Percentiles rank a stretch among this genome's conserved stretches.
phyloP scores from a whole-genome alignment of 148 eudicot species.

The Heliamphora exappendiculata region DNA sequence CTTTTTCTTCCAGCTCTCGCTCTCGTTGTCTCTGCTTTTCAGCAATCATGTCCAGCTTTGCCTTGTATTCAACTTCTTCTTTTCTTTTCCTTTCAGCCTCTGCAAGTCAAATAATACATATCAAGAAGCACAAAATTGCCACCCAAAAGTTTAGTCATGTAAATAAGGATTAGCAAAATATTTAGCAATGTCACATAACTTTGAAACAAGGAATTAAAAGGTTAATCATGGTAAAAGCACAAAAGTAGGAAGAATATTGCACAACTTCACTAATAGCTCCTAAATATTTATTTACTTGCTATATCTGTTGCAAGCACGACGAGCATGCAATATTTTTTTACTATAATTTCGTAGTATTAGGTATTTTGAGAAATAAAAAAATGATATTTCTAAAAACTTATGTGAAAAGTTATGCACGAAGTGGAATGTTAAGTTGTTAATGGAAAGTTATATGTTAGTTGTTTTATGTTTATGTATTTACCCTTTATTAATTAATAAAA shows the following conservation, averaged over 20 bases:
- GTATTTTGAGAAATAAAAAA: no score
- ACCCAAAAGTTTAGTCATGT: background rate
- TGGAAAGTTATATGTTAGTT: no score
- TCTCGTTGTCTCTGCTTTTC: conserved; percentile 85
- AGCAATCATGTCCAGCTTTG: conserved; percentile 79
- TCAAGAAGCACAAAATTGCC: background rate
- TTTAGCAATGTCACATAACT: background rate
- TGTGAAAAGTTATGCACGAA: no score
- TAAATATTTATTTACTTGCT: background rate
- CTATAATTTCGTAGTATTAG: no score
- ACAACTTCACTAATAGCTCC: background rate
- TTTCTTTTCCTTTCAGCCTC: conserved; percentile 73
- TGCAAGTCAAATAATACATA: conserved; percentile 15
- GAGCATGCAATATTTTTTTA: no score
- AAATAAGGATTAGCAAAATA: background rate
- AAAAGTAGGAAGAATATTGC: background rate
- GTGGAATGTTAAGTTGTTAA: no score
- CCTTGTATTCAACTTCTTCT: conserved; percentile 70
- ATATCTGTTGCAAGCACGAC: background rate
- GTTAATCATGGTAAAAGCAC: background rate
- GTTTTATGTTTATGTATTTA: no score
- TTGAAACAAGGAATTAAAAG: background rate
- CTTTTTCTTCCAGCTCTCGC: conserved; percentile 75
- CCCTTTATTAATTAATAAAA: no score
- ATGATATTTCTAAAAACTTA: no score